phyloP scores from a whole-genome alignment of 2,329 filamentous ascomycete genomes.

The Scedosporium minutisporum region DNA sequence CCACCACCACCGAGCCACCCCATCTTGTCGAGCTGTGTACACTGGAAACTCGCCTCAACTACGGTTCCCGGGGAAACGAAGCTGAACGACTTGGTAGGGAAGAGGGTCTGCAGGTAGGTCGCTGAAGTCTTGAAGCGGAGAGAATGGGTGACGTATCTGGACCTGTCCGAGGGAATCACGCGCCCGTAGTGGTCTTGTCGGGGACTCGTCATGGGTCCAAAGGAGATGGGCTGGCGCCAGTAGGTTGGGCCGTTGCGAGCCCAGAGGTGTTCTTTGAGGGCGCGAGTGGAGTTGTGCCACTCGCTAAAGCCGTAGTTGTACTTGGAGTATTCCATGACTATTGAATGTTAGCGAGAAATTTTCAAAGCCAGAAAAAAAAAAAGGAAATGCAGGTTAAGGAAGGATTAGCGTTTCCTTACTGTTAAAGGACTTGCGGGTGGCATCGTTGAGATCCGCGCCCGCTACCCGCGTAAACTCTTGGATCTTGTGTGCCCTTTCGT shows the following conservation, averaged over 20 bases:
- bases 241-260: conserved; percentile 6
- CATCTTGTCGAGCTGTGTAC: conserved; percentile 38
- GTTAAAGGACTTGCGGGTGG: conserved; percentile 22
- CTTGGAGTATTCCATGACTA: conserved; percentile 3
- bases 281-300: conserved; percentile 11
- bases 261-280: conserved; percentile 11
- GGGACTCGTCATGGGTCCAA: conserved; percentile 15
- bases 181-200: conserved; percentile 11
- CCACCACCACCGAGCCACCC: conserved; percentile 52
- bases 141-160: conserved; percentile 33
- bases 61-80: conserved; percentile 34
- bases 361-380: too few species aligned
- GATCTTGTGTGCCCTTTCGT: conserved; percentile 45
- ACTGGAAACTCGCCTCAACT: conserved; percentile 30
- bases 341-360: not conserved
- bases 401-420: conserved; percentile 24
- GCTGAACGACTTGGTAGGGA: conserved; percentile 29
- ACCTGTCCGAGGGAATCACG: conserved; percentile 3
- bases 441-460: conserved; percentile 34
- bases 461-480: conserved; percentile 47
- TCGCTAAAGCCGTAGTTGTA: conserved; percentile 12
- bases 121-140: conserved; percentile 40
- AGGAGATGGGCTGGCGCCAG: conserved; percentile 14
- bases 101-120: conserved; percentile 37
- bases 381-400: not conserved